Evolutionary conservation across 2,329 filamentous ascomycete genomes (phyloP).

Genomic region (Pseudopithomyces chartarum): DNA sequence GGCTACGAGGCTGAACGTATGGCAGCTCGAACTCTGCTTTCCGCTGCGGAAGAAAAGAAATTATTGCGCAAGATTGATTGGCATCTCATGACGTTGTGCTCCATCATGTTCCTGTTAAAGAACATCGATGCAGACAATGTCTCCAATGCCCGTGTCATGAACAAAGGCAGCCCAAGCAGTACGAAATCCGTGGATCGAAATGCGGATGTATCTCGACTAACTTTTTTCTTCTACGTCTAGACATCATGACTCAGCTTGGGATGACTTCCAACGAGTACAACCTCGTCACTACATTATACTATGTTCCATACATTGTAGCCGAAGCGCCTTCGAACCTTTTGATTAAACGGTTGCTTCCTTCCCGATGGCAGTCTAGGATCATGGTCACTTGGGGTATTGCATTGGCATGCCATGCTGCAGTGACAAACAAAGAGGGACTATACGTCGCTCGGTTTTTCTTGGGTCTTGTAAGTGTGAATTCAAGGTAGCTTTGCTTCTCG

Average conservation of each 20-base stretch:
- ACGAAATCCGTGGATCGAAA: too few relatives aligned
- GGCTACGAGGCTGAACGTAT: conserved; percentile 20
- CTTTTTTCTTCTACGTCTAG: too few relatives aligned
- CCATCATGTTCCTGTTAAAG: conserved; percentile 27
- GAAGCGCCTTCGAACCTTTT: conserved; percentile 41
- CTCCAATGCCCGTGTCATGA: conserved; percentile 25
- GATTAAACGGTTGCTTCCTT: conserved; percentile 44
- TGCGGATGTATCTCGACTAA: too few relatives aligned
- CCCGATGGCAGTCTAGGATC: conserved; percentile 41
- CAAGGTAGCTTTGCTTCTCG: neutral
- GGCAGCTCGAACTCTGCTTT: conserved; percentile 18
- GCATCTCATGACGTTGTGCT: conserved; percentile 22
- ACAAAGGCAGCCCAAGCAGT: conserved; percentile 20
- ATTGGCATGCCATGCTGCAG: conserved; percentile 40
- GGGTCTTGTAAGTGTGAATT: conserved; percentile 16
- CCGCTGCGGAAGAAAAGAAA: conserved; percentile 51
- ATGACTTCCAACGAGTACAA: conserved; percentile 29
- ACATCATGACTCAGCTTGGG: conserved; percentile 23
- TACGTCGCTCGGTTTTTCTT: conserved; percentile 50
- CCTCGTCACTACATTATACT: conserved; percentile 42
- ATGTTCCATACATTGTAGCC: conserved; percentile 34
- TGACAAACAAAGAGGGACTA: conserved; percentile 52
- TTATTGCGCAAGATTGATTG: conserved; percentile 33
- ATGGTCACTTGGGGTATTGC: conserved; percentile 31
- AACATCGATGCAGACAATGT: conserved; percentile 29